Evolutionary conservation across 2,329 filamentous ascomycete genomes (phyloP).

Genomic region (Penicillium sclerotigenum): DNA sequence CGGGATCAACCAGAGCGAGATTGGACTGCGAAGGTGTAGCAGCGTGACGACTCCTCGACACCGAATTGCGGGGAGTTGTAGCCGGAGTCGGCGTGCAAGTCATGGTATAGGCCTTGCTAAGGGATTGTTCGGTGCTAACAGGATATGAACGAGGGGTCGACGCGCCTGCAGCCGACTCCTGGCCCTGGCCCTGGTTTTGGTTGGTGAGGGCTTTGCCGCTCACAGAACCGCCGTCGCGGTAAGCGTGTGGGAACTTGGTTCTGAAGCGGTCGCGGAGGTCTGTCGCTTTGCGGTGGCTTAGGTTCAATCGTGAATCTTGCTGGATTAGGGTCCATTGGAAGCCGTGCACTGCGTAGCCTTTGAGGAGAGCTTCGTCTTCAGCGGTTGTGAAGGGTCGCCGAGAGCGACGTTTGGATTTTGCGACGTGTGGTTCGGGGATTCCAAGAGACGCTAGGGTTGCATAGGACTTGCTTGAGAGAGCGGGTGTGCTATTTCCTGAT

Average conservation of each 20-base stretch:
- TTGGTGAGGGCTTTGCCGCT: slow-evolving; percentile 30
- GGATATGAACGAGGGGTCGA: slow-evolving; percentile 3
- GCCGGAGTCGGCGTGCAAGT: slow-evolving; percentile 5
- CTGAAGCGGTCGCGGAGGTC: slow-evolving; percentile 62
- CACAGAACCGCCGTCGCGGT: slow-evolving; percentile 46
- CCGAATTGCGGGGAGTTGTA: slow-evolving; percentile 7
- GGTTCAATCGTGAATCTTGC: slow-evolving; percentile 52
- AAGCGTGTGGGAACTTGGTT: slow-evolving; percentile 57
- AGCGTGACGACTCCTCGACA: slow-evolving; percentile 16
- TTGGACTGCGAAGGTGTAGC: slow-evolving; percentile 14
- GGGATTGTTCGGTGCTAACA: background rate
- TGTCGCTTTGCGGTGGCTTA: slow-evolving; percentile 53
- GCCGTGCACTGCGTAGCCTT: slow-evolving; percentile 58
- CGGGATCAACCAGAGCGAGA: slow-evolving; percentile 29
- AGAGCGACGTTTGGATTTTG: slow-evolving; percentile 51
- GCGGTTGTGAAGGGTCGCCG: slow-evolving; percentile 55
- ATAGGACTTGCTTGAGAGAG: slow-evolving; percentile 33
- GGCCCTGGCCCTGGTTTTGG: slow-evolving; percentile 8
- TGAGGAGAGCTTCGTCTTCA: slow-evolving; percentile 58
- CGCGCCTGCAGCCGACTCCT: slow-evolving; percentile 2
- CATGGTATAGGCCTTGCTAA: slow-evolving; percentile 12
- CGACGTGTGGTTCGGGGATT: slow-evolving; percentile 48
- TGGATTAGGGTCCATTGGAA: slow-evolving; percentile 60
- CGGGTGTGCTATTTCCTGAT: slow-evolving; percentile 26
- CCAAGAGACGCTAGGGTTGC: slow-evolving; percentile 42